These are phyloP conservation scores for maize (Zea mays) DNA, from an alignment of 176 grass and related monocot species.

Conservation along the genomic window Zm-B73-REFERENCE-NAM-5.0 NC_050099.1:199192001-199192500, in stretches of 20 bases:
- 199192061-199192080: no score
- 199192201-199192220: no score
- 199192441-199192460: constrained; percentile 21
- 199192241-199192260: no score
- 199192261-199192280: not conserved
- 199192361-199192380: not conserved
- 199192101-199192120: constrained; percentile 6
- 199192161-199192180: constrained; percentile 20
- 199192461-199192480: not conserved
- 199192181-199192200: no score
- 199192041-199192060: no score
- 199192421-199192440: not conserved
- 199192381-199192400: not conserved
- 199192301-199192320: not conserved
- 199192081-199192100: not conserved
- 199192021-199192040: no score
- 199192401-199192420: not conserved
- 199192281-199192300: not conserved
- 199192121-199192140: constrained; percentile 20
- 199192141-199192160: constrained; percentile 12
- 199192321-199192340: not conserved
- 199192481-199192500: not conserved
- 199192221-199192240: no score
- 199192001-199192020: no score
- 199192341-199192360: not conserved